These are phyloP conservation scores for Russula lepida DNA, from an alignment of 768 basidiomycete genomes.

Conservation along the genomic window DNA sequence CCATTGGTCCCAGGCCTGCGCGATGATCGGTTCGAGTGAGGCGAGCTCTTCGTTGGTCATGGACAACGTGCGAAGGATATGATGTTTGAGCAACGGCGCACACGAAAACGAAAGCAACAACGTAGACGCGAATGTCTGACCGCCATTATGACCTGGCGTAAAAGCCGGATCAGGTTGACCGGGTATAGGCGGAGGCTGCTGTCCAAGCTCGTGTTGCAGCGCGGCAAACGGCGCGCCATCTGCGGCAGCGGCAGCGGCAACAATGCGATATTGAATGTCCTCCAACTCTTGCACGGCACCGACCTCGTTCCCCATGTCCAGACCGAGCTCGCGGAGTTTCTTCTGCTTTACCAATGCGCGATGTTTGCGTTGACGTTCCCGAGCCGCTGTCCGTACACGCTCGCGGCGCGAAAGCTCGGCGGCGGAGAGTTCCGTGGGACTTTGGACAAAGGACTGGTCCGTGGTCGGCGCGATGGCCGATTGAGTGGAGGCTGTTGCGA, in stretches of 20 bases:
- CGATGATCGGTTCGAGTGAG: slow-evolving; percentile 69
- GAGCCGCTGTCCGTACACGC: slow-evolving; percentile 63
- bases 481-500: slow-evolving; percentile 5
- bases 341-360: slow-evolving; percentile 68
- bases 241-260: slow-evolving; percentile 34
- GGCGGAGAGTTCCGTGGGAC: slow-evolving; percentile 37
- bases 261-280: slow-evolving; percentile 56
- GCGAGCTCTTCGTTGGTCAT: slow-evolving; percentile 76
- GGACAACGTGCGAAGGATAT: slow-evolving; percentile 59
- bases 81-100: slow-evolving; percentile 64
- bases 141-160: slow-evolving; percentile 49
- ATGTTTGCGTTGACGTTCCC: slow-evolving; percentile 79
- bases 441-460: slow-evolving; percentile 38
- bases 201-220: slow-evolving; percentile 25
- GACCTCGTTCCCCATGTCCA: slow-evolving; percentile 74
- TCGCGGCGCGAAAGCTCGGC: slow-evolving; percentile 65
- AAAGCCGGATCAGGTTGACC: slow-evolving; percentile 50
- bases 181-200: slow-evolving; percentile 32
- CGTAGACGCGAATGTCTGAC: slow-evolving; percentile 74
- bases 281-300: slow-evolving; percentile 41
- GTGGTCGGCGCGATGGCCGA: slow-evolving; percentile 3
- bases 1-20: slow-evolving; percentile 84
- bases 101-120: slow-evolving; percentile 70
- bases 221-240: slow-evolving; percentile 34
- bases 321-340: slow-evolving; percentile 74